Percentiles rank a stretch among this genome's conserved stretches.
Evolutionary conservation across 148 eudicot genomes (phyloP).

Genomic region (Arbutus unedo): DNA sequence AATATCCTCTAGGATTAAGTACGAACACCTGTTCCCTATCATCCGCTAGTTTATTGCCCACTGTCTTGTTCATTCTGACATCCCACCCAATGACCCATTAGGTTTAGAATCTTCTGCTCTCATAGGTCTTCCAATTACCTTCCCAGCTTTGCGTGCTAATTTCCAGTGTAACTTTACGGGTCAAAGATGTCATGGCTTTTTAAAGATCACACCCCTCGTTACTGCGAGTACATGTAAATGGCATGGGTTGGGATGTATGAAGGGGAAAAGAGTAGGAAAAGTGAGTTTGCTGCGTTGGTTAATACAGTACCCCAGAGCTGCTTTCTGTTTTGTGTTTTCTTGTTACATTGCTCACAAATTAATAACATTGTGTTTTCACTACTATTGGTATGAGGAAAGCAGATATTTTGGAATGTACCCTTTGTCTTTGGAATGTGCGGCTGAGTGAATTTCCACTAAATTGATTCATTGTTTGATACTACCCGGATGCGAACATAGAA

Average conservation of each 20-base stretch:
- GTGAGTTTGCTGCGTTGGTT: neutral
- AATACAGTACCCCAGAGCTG: neutral
- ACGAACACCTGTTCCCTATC: neutral
- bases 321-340: neutral
- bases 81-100: neutral
- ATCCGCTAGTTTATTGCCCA: neutral
- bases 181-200: neutral
- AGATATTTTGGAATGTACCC: neutral
- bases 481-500: neutral
- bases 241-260: neutral
- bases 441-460: neutral
- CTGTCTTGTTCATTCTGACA: neutral
- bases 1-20: neutral
- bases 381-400: neutral
- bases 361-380: neutral
- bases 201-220: neutral
- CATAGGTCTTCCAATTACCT: neutral
- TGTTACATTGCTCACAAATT: neutral
- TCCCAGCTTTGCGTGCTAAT: neutral
- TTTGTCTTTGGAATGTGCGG: constrained; percentile 5
- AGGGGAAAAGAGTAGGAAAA: neutral
- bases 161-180: neutral
- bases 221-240: neutral
- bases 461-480: neutral
- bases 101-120: neutral